Evolutionary conservation across 306 rosid species (phyloP), one percentile per base, ranked within the genome.

Genomic region (Trifolium dubium): DNA sequence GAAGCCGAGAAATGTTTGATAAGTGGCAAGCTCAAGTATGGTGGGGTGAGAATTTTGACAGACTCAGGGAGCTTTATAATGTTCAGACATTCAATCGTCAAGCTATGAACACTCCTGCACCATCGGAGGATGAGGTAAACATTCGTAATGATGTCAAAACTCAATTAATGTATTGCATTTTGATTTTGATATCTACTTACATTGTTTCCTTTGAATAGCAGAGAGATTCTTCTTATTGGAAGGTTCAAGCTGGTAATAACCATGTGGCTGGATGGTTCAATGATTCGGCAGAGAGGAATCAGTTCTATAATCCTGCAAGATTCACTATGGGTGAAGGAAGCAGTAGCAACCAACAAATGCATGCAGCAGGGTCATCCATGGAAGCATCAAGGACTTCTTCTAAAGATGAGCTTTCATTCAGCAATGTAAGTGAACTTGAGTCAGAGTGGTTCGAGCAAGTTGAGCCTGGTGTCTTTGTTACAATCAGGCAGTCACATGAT

Each of bases 21-120:
- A 95, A 86, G 80, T 85, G 90, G 92, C 86, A 88, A 86, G 98
- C 98, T 76, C 97, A 90, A 74, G 84, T 82, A 61, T 95, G 99
- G 99, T 94, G 99, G 98, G 96, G 96, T 3, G 95, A 92, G 87
- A 92, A 94, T 67, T 92, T 86, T 55, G 99, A 94, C 74, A 81
- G 96, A 29, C 87, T 95, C 77, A 87, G 85, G 90, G 99, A 95
- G 79, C 98, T 92, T 31, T 92, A 92, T 74, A 92, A 95, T 35
- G 97, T 92, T 15, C 95, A 84, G 86, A 86, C 89, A 73, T 91
- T 89, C 84, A 91, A 89, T 32, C 81, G 68, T 34, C 95, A 88
- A 84, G 89, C 89, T 83, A 85, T 91, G 17, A 86, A 83, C 82
- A 86, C 92, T 85, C 91, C 95, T 13, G 47, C 90, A 3, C 85